These are phyloP conservation scores for Kluyveromyces sp. DNA, from an alignment of 1,139 yeast species.

Conservation along the genomic window DNA sequence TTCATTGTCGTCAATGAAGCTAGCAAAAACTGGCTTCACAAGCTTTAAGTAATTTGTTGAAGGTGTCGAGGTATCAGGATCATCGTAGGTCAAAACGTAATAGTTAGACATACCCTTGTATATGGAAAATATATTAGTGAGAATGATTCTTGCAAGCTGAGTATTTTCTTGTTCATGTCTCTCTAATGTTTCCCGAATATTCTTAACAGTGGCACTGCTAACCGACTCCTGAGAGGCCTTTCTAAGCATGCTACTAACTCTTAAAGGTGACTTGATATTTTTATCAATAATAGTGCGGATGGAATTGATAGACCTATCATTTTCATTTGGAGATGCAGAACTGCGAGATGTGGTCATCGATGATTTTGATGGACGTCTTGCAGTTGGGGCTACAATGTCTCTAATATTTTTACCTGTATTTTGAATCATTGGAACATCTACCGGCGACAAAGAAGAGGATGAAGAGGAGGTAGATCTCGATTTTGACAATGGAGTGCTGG, in stretches of 20 bases:
- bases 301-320: conserved; percentile 10
- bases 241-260: conserved; percentile 15
- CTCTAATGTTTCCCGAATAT: conserved; percentile 5
- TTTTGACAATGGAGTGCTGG: not conserved
- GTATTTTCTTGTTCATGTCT: conserved; percentile 18
- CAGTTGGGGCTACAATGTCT: conserved; percentile 17
- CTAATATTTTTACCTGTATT: not conserved
- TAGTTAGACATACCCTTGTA: conserved; percentile 25
- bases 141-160: conserved; percentile 25
- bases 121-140: conserved; percentile 26
- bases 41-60: conserved; percentile 9
- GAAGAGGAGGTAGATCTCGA: conserved; percentile 5
- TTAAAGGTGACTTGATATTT: conserved; percentile 16
- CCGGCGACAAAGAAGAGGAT: conserved; percentile 2
- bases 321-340: conserved; percentile 11
- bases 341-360: conserved; percentile 1
- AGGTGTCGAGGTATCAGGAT: conserved; percentile 8
- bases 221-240: conserved; percentile 17
- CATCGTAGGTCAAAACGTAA: conserved; percentile 19
- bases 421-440: not conserved
- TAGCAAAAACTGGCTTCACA: conserved; percentile 15
- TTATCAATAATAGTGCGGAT: conserved; percentile 6
- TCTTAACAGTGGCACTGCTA: conserved; percentile 5
- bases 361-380: conserved; percentile 4
- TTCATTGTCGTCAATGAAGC: conserved; percentile 10